phyloP scores from a whole-genome alignment of 192 early-diverging fungal genomes.

The Entomortierella chlamydospora region DNA sequence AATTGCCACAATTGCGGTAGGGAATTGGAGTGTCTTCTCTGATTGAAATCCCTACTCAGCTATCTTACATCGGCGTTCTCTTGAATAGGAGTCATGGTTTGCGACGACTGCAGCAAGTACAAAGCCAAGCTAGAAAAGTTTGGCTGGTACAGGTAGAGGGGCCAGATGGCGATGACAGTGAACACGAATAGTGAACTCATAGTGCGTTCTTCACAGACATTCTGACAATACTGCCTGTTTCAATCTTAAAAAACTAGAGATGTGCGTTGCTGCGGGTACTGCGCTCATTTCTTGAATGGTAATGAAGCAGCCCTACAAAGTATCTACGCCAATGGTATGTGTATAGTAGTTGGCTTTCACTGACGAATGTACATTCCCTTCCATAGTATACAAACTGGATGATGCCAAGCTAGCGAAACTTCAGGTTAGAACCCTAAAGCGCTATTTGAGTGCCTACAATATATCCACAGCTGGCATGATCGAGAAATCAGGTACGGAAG shows the following conservation, averaged over 20 bases:
- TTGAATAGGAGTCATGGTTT: constrained; percentile 15
- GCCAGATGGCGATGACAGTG: neutral
- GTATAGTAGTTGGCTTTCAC: neutral
- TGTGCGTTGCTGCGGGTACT: constrained; percentile 30
- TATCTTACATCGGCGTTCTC: neutral
- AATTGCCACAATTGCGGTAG: constrained; percentile 40
- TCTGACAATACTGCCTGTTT: no score
- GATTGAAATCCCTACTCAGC: no score
- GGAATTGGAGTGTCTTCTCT: neutral
- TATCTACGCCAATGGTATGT: neutral
- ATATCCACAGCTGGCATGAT: constrained; percentile 25
- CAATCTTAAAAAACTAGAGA: constrained; percentile 26
- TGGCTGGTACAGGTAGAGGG: neutral
- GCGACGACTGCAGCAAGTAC: constrained; percentile 25
- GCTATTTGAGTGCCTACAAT: constrained; percentile 31
- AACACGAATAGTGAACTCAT: neutral
- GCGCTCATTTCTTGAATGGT: constrained; percentile 41
- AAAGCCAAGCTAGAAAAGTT: constrained; percentile 35
- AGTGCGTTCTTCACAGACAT: no score
- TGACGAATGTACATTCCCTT: neutral
- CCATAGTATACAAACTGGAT: constrained; percentile 36
- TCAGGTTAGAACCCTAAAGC: constrained; percentile 37
- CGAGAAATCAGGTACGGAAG: constrained; percentile 24
- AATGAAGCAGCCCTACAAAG: neutral
- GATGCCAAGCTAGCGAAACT: constrained; percentile 15